Base-by-base conservation (phyloP, 176 grass and related monocot species). In the Puya raimondii region DNA sequence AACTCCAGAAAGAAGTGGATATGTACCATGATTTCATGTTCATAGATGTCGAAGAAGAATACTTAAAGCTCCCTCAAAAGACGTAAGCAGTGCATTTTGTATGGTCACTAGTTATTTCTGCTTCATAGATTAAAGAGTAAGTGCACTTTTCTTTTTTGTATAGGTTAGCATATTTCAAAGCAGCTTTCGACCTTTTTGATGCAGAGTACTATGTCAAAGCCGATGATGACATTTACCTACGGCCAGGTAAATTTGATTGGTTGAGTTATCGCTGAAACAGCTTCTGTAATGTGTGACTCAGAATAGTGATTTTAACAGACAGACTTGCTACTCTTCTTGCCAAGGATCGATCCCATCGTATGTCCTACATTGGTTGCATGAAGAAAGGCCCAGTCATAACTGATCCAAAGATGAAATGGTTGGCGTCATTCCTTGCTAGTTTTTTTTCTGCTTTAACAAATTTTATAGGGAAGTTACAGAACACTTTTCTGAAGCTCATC, bases 161-260 rank as follows among this genome's bases (percentile, higher is more conserved):
- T 82, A 99, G 94, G 82, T 88, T 99, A 82, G 86, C 84, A 73
- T 99, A 80, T 87, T 99, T 99, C 77, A 92, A 90, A 90, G 89
- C 89, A 88, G 87, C 87, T 78, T 99, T 90, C 71, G 72, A 90
- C 70, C 88, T 99, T 70, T 99, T 93, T 29, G 80, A 93, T 1
- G 94, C 94, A 51, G 94, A 99, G 57, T 99, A 85, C 66, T 99
- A 99, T 67, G 82, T 90, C 63, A 99, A 99, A 86, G 78, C 84
- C 87, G 84, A 88, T 69, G 94, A 99, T 78, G 82, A 83, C 74
- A 93, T 99, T 73, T 99, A 93, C 83, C 76, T 99, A 53, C 89
- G 94, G 29, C 94, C 94, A 90, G 94, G 94, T 99, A 77, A 74
- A 73, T 47, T 75, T 48, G 61, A n/a, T 57, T 67, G 47, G 50